phyloP scores from a whole-genome alignment of 2,329 filamentous ascomycete species.

The Dactylellina leptospora region DNA sequence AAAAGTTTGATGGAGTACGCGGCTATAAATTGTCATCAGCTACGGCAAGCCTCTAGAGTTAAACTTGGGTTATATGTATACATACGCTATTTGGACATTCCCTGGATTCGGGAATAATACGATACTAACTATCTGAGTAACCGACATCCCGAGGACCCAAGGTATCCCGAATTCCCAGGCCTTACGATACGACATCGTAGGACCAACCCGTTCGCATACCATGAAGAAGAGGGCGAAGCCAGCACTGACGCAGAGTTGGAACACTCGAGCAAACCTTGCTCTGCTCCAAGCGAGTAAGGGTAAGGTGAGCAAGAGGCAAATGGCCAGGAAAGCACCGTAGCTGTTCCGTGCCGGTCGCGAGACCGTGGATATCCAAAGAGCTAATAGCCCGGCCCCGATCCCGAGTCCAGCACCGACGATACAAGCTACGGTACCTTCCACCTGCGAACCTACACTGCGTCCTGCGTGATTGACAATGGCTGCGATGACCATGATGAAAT shows the following conservation, averaged over 20 bases:
- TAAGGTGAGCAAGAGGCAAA: conserved; percentile 68
- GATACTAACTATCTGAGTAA: conserved; percentile 65
- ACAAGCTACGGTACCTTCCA: conserved; percentile 67
- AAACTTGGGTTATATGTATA: conserved; percentile 34
- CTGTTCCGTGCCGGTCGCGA: conserved; percentile 66
- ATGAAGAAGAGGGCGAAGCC: conserved; percentile 67
- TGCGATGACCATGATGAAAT: conserved; percentile 68
- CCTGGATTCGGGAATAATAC: conserved; percentile 68
- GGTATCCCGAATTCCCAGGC: conserved; percentile 66
- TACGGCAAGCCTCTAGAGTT: no score
- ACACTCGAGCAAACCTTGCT: conserved; percentile 67
- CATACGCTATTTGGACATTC: conserved; percentile 65
- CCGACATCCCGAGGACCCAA: conserved; percentile 67
- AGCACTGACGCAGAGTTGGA: conserved; percentile 67
- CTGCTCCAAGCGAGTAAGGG: conserved; percentile 66
- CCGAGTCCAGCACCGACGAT: conserved; percentile 67
- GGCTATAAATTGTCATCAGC: no score
- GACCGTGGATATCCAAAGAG: conserved; percentile 59
- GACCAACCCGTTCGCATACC: conserved; percentile 62
- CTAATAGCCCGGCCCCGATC: conserved; percentile 67
- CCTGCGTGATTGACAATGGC: conserved; percentile 69
- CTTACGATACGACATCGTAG: conserved; percentile 58
- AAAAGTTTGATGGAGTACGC: conserved; percentile 55
- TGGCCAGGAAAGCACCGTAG: conserved; percentile 67
- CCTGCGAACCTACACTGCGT: conserved; percentile 67